phyloP scores from a whole-genome alignment of 2,329 filamentous ascomycete species.

The Dactylonectria macrodidyma region DNA sequence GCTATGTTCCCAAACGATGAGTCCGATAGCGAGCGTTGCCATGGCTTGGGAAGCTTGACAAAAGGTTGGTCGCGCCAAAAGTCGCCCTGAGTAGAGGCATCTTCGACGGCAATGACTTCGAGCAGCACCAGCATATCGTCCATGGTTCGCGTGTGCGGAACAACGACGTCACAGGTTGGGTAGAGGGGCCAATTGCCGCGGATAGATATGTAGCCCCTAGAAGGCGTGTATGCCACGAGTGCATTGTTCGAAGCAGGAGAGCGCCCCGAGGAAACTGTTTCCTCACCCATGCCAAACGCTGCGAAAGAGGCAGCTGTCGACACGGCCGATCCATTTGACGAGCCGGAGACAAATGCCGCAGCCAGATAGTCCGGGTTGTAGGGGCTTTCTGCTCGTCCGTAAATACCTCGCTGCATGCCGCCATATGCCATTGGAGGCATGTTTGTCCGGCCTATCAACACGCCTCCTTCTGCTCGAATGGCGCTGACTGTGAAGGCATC shows the following conservation, averaged over 20 bases:
- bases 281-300: constrained; percentile 67
- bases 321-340: constrained; percentile 69
- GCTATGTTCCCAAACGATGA: constrained; percentile 38
- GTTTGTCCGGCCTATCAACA: constrained; percentile 64
- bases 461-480: constrained; percentile 56
- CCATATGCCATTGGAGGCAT: constrained; percentile 73
- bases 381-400: constrained; percentile 69
- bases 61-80: constrained; percentile 69
- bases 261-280: constrained; percentile 70
- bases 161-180: constrained; percentile 68
- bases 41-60: constrained; percentile 56
- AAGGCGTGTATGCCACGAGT: constrained; percentile 70
- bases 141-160: constrained; percentile 66
- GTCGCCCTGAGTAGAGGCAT: constrained; percentile 57
- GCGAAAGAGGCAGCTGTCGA: constrained; percentile 66
- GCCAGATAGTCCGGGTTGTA: constrained; percentile 69
- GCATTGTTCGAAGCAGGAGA: constrained; percentile 71
- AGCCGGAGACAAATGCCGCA: constrained; percentile 70
- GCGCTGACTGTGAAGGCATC: constrained; percentile 66
- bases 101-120: constrained; percentile 61
- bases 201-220: constrained; percentile 64
- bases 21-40: neutral
- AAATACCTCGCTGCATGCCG: constrained; percentile 70
- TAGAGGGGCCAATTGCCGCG: constrained; percentile 70
- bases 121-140: constrained; percentile 65